phyloP scores from a whole-genome alignment of 805 yeast species.

The Starmera quercuum region DNA sequence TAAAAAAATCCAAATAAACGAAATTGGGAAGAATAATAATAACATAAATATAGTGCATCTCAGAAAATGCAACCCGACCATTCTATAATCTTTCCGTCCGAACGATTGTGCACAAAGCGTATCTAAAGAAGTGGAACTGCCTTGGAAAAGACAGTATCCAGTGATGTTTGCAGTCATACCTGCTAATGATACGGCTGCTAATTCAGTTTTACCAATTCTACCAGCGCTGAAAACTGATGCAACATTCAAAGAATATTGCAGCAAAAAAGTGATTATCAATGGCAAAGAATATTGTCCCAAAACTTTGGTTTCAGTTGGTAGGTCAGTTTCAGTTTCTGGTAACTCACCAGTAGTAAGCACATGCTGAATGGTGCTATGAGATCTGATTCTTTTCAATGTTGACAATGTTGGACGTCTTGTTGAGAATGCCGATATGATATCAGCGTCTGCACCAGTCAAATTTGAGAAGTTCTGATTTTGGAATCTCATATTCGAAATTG shows the following conservation, averaged over 20 bases:
- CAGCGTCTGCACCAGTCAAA: constrained; percentile 4
- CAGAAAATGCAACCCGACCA: constrained; percentile 63
- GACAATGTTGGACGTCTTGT: constrained; percentile 15
- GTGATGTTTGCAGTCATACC: constrained; percentile 75
- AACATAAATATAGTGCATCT: constrained; percentile 60
- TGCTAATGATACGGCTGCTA: constrained; percentile 70
- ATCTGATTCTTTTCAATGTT: constrained; percentile 16
- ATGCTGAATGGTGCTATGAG: constrained; percentile 18
- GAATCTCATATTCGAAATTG: constrained; percentile 1
- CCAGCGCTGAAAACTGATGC: constrained; percentile 77
- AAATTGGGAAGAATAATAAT: constrained; percentile 44
- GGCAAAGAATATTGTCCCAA: constrained; percentile 46
- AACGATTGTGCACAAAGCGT: constrained; percentile 74
- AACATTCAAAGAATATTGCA: constrained; percentile 67
- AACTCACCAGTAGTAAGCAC: constrained; percentile 17
- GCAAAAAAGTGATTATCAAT: constrained; percentile 54
- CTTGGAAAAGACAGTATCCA: constrained; percentile 69
- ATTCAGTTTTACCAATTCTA: constrained; percentile 58
- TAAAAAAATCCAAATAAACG: constrained; percentile 51
- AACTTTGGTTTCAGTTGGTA: constrained; percentile 36
- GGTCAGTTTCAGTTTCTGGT: constrained; percentile 15
- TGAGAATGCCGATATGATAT: background rate
- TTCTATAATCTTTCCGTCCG: constrained; percentile 56
- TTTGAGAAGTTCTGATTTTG: constrained; percentile 8
- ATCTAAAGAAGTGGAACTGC: constrained; percentile 71